Evolutionary conservation across 805 yeast species (phyloP).

Genomic region (Ogataea siamensis): DNA sequence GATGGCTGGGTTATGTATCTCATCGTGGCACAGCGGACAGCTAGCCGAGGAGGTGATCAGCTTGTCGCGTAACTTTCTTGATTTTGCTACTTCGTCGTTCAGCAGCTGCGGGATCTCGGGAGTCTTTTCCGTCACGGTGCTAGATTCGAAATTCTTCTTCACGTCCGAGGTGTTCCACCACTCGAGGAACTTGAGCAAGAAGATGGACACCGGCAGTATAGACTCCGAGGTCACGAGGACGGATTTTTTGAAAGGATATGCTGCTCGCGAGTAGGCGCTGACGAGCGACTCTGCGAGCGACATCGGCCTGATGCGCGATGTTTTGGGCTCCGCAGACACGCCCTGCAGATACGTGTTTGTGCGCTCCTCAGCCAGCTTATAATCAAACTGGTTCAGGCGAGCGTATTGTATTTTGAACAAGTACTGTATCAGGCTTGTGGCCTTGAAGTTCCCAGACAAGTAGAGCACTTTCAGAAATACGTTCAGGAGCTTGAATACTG

Average conservation of each 20-base stretch:
- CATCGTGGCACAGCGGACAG: constrained; percentile 71
- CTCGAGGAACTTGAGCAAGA: constrained; percentile 77
- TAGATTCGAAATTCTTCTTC: constrained; percentile 50
- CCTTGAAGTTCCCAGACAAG: constrained; percentile 62
- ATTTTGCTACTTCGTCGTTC: constrained; percentile 14
- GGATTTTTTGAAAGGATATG: constrained; percentile 27
- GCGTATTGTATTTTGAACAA: constrained; percentile 64
- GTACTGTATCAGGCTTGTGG: constrained; percentile 61
- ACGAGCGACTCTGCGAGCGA: constrained; percentile 38
- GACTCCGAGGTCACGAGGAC: constrained; percentile 36
- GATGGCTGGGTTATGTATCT: constrained; percentile 74
- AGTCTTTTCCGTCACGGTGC: constrained; percentile 30
- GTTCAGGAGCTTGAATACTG: constrained; percentile 46
- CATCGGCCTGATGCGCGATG: constrained; percentile 40
- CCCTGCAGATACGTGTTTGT: constrained; percentile 14
- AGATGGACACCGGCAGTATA: constrained; percentile 77
- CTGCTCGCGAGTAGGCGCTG: constrained; percentile 9
- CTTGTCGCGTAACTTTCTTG: constrained; percentile 16
- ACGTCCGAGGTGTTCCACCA: constrained; percentile 90
- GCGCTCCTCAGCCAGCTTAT: constrained; percentile 37
- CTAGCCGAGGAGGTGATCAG: constrained; percentile 30
- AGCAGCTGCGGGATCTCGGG: constrained; percentile 33
- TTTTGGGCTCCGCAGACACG: constrained; percentile 13
- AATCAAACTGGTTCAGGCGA: constrained; percentile 53
- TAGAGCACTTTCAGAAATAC: constrained; percentile 60